Evolutionary conservation across 2,329 filamentous ascomycete genomes (phyloP), one percentile per base, ranked within the genome.

Genomic region (Monosporascus sp.): DNA sequence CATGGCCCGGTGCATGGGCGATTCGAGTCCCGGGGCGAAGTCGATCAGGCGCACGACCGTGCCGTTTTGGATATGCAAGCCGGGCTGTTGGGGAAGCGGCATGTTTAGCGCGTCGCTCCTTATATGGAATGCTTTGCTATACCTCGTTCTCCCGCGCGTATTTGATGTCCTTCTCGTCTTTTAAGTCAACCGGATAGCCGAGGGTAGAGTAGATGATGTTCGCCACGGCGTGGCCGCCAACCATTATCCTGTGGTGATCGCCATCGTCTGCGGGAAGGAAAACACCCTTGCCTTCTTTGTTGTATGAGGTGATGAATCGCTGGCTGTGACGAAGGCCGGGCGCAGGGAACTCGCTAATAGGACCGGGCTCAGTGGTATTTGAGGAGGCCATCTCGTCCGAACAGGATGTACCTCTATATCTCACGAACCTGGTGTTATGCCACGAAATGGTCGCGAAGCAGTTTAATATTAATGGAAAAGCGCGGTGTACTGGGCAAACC

Each of bases 131-230:
- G 24, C 24, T 26, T 26, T 26, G 24, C 24, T 26, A 17, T 37
- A 55, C 57, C 49, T 56, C 53, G 22, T 56, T 54, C 2, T 54
- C 38, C 2, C 20, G n/a, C 4, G 57, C 57, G 22, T 48, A 51
- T 2, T 31, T 17, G 8, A 59, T 8, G 37, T 58, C 58, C 4
- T 20, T 47, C 6, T 58, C 54, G 11, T 52, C 45, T 26, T 61
- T 61, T 24, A 63, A n/a, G 31, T 63, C 58, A 3, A 63, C 55
- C 3, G 52, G 57, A 9, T 20, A 45, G 8, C 47, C 49, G 1
- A 40, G 14, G 5, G 59, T 62, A 5, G 38, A 50, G 41, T 60
- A 62, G 18, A 61, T 44, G 49, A 62, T 62, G 14, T 56, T 61
- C 14, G 55, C 52, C 14, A 57, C 51, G 11, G 52, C 60, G 7